Percentiles rank a stretch among this genome's conserved stretches.
Conservation (phyloP, 2,329 filamentous ascomycete genomes). For the Diaporthe australafricana region DNA sequence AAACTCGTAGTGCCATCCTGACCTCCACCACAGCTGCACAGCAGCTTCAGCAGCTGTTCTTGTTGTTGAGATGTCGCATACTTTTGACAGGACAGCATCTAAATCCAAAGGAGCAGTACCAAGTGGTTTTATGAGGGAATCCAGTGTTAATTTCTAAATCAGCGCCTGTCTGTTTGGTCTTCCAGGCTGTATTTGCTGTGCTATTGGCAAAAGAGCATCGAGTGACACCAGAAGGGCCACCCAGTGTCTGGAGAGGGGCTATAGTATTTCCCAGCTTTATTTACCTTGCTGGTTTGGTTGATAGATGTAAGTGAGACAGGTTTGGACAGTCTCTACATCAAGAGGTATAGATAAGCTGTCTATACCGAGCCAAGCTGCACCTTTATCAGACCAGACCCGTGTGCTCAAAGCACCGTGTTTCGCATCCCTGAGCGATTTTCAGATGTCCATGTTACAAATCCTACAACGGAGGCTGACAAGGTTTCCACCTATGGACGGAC, state of each 20-base stretch:
- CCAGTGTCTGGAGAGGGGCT: neutral
- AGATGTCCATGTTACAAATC: slow-evolving; percentile 43
- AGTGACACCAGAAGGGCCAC: neutral
- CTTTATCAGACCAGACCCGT: slow-evolving; percentile 10
- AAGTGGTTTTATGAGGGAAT: neutral
- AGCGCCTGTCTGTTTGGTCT: neutral
- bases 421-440: slow-evolving; percentile 39
- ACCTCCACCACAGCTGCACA: neutral
- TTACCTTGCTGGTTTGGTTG: neutral
- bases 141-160: neutral
- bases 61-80: neutral
- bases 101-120: neutral
- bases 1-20: neutral
- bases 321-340: neutral
- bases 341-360: slow-evolving; percentile 9
- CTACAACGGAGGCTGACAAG: slow-evolving; percentile 46
- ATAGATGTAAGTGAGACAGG: neutral
- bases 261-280: neutral
- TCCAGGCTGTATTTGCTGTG: neutral
- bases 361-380: slow-evolving; percentile 18
- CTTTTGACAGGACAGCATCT: neutral
- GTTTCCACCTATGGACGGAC: slow-evolving; percentile 21
- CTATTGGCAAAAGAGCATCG: neutral
- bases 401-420: slow-evolving; percentile 16
- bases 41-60: neutral